Conservation (phyloP, 495 filamentous ascomycete genomes). For the Glarea lozoyensis region DNA sequence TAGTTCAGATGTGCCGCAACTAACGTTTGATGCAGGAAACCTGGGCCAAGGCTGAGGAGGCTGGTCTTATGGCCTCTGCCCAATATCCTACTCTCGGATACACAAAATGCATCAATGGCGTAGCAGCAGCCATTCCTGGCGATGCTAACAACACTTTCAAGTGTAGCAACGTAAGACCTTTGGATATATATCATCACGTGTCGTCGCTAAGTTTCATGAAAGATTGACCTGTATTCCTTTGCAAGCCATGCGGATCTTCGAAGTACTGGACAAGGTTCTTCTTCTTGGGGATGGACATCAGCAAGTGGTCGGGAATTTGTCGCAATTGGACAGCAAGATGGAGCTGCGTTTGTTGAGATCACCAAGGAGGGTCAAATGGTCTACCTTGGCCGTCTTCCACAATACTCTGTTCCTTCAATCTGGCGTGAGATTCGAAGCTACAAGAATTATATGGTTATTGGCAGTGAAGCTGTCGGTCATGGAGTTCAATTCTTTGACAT, state of each 20-base stretch:
- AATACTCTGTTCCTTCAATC: slow-evolving; percentile 27
- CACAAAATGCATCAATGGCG: slow-evolving; percentile 35
- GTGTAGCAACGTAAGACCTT: slow-evolving; percentile 38
- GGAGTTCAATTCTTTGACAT: slow-evolving; percentile 47
- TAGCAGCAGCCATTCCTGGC: slow-evolving; percentile 30
- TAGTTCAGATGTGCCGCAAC: neutral
- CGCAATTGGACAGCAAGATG: slow-evolving; percentile 47
- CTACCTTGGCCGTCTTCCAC: slow-evolving; percentile 48
- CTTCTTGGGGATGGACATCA: slow-evolving; percentile 44
- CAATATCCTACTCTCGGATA: slow-evolving; percentile 18
- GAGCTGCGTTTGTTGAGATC: slow-evolving; percentile 48
- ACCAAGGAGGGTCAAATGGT: slow-evolving; percentile 36
- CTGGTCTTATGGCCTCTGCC: slow-evolving; percentile 5
- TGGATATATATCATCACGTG: neutral
- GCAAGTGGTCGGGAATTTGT: slow-evolving; percentile 48
- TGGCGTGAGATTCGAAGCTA: slow-evolving; percentile 43
- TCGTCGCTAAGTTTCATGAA: neutral
- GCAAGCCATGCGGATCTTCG: slow-evolving; percentile 40
- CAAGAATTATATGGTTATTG: slow-evolving; percentile 40
- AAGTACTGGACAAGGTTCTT: slow-evolving; percentile 21
- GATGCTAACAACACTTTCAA: slow-evolving; percentile 39
- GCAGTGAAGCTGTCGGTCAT: slow-evolving; percentile 39
- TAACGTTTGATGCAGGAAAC: slow-evolving; percentile 11
- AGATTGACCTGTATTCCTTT: slow-evolving; percentile 45
- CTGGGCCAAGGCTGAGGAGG: slow-evolving; percentile 2